Evolutionary conservation across 257 asterid genomes (phyloP).

Genomic region (Apocynum venetum): DNA sequence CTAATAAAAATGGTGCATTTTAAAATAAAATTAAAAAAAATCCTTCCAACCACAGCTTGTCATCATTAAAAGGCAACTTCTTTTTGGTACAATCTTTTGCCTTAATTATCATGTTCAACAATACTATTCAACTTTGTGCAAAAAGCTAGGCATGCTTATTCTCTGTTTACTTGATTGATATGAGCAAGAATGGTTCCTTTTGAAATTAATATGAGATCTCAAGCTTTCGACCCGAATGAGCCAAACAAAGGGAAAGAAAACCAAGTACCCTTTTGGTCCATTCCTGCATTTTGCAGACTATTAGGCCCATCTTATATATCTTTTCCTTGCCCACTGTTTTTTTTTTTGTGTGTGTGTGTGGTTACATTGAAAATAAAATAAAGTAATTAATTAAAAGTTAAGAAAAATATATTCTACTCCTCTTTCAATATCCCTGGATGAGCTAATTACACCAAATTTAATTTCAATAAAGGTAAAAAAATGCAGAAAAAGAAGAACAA

Average conservation of each 20-base stretch:
- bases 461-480: no score
- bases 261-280: background rate
- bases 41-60: background rate
- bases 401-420: no score
- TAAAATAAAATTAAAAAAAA: no score
- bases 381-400: no score
- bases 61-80: slow-evolving; percentile 16
- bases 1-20: slow-evolving; percentile 11
- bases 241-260: background rate
- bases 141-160: slow-evolving; percentile 2
- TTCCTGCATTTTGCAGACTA: background rate
- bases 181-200: background rate
- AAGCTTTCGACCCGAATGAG: background rate
- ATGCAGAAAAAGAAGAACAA: no score
- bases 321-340: no score
- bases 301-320: background rate
- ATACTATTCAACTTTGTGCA: background rate
- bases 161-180: background rate
- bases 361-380: no score
- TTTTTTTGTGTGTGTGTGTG: background rate
- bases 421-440: no score
- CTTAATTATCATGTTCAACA: background rate
- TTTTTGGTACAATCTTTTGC: background rate
- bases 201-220: background rate
- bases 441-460: no score